A percentile compares a stretch with the other conserved stretches of the same genome.
phyloP scores from a whole-genome alignment of 2,329 filamentous ascomycete genomes.

The Tolypocladium sp. region DNA sequence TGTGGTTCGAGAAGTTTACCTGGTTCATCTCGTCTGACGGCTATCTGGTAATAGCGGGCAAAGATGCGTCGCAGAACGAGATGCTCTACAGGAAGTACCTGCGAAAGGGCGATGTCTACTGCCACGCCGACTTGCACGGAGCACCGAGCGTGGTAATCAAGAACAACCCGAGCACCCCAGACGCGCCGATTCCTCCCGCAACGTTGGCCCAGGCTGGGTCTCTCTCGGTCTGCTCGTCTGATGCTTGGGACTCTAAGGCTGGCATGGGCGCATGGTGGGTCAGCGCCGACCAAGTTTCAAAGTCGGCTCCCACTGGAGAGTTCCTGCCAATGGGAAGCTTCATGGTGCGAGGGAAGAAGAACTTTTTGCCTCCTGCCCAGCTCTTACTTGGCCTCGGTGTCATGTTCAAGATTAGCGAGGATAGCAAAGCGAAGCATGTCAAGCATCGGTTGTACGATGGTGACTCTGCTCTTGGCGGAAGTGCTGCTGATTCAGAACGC shows the following conservation, averaged over 20 bases:
- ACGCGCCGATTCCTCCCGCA: conserved; percentile 83
- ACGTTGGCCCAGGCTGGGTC: conserved; percentile 86
- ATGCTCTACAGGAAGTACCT: conserved; percentile 82
- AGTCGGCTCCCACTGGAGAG: conserved; percentile 71
- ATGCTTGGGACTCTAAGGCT: conserved; percentile 93
- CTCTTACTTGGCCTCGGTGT: conserved; percentile 81
- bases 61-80: conserved; percentile 84
- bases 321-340: conserved; percentile 73
- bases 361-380: conserved; percentile 80
- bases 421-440: conserved; percentile 71
- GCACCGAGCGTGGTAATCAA: conserved; percentile 84
- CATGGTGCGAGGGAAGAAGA: conserved; percentile 77
- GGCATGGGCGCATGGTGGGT: conserved; percentile 97
- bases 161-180: conserved; percentile 67
- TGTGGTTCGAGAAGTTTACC: conserved; percentile 96
- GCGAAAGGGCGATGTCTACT: conserved; percentile 82
- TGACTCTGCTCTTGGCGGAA: conserved; percentile 6
- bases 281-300: conserved; percentile 79
- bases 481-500: conserved; percentile 5
- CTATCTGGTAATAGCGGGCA: conserved; percentile 82
- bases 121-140: conserved; percentile 81
- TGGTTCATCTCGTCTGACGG: conserved; percentile 96
- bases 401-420: conserved; percentile 80
- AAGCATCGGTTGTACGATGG: conserved; percentile 47
- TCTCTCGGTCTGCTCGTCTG: conserved; percentile 74